Evolutionary conservation across 2,329 filamentous ascomycete species (phyloP).

Genomic region (Diaporthe citri): DNA sequence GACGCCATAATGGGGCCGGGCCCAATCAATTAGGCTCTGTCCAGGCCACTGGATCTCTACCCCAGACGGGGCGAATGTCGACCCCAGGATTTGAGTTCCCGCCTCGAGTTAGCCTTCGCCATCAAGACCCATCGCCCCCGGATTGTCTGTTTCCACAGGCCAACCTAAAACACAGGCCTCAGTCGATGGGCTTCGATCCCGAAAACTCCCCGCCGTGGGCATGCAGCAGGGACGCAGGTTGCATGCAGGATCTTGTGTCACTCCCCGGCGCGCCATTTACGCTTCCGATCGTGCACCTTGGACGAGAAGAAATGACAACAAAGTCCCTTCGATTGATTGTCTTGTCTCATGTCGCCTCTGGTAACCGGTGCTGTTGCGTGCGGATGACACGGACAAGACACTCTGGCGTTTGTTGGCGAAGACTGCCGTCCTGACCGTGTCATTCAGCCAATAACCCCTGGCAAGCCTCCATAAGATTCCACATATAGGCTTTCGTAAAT

Average conservation of each 20-base stretch:
- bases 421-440: background rate
- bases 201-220: constrained; percentile 18
- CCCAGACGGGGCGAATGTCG: constrained; percentile 28
- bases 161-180: constrained; percentile 12
- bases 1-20: background rate
- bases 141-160: constrained; percentile 18
- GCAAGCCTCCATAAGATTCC: background rate
- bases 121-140: constrained; percentile 29
- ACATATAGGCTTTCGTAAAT: constrained; percentile 22
- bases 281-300: background rate
- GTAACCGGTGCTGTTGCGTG: background rate
- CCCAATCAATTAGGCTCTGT: constrained; percentile 28
- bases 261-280: background rate
- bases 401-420: background rate
- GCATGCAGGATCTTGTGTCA: constrained; percentile 28
- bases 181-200: constrained; percentile 20
- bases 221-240: background rate
- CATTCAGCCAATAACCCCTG: background rate
- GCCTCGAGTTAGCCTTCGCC: constrained; percentile 32
- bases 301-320: background rate
- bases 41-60: constrained; percentile 22
- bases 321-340: background rate
- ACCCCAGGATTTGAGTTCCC: constrained; percentile 28
- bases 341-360: background rate
- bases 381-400: background rate